Evolutionary conservation across 305 asterid genomes (phyloP), one percentile per base, ranked within the genome.

Genomic region (Fraxinus angustifolia): DNA sequence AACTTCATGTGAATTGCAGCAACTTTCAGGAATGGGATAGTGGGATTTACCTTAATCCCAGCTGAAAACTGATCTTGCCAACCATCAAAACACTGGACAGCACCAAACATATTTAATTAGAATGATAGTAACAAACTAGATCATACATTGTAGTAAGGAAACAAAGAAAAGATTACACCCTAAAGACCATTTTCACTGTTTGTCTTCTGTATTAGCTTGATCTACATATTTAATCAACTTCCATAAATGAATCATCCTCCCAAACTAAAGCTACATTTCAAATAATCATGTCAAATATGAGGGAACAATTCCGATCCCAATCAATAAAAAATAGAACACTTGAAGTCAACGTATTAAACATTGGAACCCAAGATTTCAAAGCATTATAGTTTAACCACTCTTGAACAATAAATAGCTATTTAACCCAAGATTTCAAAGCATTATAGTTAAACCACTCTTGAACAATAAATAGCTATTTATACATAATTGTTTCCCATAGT

Each of bases 61-160:
- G 94, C 97, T 80, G 97, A 89, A 90, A 91, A 91, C 83, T 93
- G 99, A 86, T 89, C 83, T 90, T 90, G 88, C 96, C 93, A 92
- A 72, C 91, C 95, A 87, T 88, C 94, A 88, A 71, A 84, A 78
- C 85, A 82, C 97, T 93, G 94, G 82, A 87, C n/a, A 84, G 45
- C 80, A 82, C 70, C 40, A 83, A 85, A 84, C 6, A 34, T 60
- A 70, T 53, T 79, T 80, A 76, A 80, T 85, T 68, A 84, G 79
- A 81, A 82, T 35, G 56, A 79, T 42, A 70, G 75, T 35, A 60
- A 84, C 72, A 56, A 75, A 50, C 10, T 60, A 67, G 62, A 60
- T 33, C 26, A 8, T 78, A 34, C 26, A 53, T 42, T 53, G 80
- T 58, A 73, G 56, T 8, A 78, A 78, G 78, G 73, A 79, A 58